A percentile compares a stretch with the other conserved stretches of the same genome.
Evolutionary conservation across 805 yeast species (phyloP).

Genomic region (Kazachstania bromeliacearum): DNA sequence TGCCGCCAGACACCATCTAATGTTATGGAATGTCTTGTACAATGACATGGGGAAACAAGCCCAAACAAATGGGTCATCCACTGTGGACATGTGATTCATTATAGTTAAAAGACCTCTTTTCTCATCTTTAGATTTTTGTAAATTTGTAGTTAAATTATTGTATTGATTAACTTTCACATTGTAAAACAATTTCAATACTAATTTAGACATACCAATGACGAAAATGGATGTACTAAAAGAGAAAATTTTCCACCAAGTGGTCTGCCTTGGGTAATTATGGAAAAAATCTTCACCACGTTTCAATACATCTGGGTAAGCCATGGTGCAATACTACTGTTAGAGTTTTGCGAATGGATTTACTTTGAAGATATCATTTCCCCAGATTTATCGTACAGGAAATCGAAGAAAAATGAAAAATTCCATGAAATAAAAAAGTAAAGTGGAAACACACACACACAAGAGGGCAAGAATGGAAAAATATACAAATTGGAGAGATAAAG

Average conservation of each 20-base stretch:
- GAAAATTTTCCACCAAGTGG: slow-evolving; percentile 53
- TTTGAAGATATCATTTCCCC: no score
- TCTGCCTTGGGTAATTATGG: slow-evolving; percentile 48
- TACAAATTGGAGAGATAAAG: slow-evolving; percentile 77
- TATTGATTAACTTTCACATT: slow-evolving; percentile 52
- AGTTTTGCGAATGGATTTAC: no score
- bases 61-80: slow-evolving; percentile 89
- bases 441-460: no score
- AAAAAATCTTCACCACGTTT: slow-evolving; percentile 67
- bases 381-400: no score
- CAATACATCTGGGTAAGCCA: slow-evolving; percentile 64
- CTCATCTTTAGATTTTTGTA: slow-evolving; percentile 53
- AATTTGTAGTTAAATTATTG: slow-evolving; percentile 55
- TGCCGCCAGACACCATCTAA: slow-evolving; percentile 95
- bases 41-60: slow-evolving; percentile 71
- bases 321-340: no score
- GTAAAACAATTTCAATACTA: slow-evolving; percentile 51
- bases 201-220: slow-evolving; percentile 56
- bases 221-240: slow-evolving; percentile 61
- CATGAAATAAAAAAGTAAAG: no score
- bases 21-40: slow-evolving; percentile 50
- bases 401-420: no score
- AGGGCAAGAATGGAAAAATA: slow-evolving; percentile 87
- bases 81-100: slow-evolving; percentile 87
- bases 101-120: slow-evolving; percentile 72